phyloP scores from a whole-genome alignment of 108 stramenopile genomes.

The Licmophora abbreviata region DNA sequence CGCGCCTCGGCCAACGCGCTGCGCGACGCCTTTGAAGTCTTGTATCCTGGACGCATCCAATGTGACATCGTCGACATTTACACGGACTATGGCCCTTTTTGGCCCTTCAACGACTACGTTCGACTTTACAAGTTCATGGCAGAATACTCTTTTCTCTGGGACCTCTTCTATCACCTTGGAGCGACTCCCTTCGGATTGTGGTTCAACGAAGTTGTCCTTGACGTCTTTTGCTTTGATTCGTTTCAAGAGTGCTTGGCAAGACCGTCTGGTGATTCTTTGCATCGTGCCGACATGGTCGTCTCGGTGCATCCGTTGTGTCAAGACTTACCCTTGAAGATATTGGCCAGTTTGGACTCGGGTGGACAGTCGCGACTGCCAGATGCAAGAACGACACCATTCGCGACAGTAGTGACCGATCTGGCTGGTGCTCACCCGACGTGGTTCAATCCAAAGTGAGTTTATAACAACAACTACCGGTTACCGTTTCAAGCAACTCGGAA shows the following conservation, averaged over 20 bases:
- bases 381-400: constrained; percentile 74
- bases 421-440: constrained; percentile 92
- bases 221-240: constrained; percentile 33
- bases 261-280: constrained; percentile 21
- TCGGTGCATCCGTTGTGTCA: constrained; percentile 95
- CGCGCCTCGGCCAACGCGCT: constrained; percentile 81
- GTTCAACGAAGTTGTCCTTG: constrained; percentile 56
- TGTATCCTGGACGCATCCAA: constrained; percentile 52
- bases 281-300: constrained; percentile 87
- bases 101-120: constrained; percentile 60
- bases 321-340: constrained; percentile 76
- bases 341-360: constrained; percentile 46
- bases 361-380: constrained; percentile 11
- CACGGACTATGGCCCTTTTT: constrained; percentile 78
- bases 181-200: constrained; percentile 62
- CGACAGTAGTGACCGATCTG: constrained; percentile 95
- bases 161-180: constrained; percentile 63
- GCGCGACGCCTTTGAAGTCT: constrained; percentile 59
- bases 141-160: constrained; percentile 63
- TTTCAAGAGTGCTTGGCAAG: constrained; percentile 49
- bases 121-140: constrained; percentile 79
- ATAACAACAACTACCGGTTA: background rate
- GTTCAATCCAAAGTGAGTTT: constrained; percentile 63
- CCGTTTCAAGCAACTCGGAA: background rate
- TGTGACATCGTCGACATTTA: constrained; percentile 84